Conservation (phyloP, 441 rosid species). For the Macaranga tanarius region DNA sequence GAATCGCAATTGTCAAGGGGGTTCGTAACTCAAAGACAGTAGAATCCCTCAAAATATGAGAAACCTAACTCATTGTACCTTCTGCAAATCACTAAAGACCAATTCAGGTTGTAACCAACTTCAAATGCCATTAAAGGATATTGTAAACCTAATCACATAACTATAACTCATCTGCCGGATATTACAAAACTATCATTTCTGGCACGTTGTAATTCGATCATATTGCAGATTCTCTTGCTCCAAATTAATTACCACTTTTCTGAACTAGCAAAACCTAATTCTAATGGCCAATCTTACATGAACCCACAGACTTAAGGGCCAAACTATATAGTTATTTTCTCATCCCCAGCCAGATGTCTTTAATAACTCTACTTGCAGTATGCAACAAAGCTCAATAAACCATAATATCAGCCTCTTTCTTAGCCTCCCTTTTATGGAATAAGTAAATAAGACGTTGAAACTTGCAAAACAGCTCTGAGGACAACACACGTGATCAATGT, state of each 20-base stretch:
- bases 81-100: not conserved
- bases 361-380: slow-evolving; percentile 6
- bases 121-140: not conserved
- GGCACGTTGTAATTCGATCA: not conserved
- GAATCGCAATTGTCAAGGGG: not conserved
- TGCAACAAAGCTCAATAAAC: not conserved
- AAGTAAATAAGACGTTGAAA: not conserved
- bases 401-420: not conserved
- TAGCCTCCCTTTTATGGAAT: not conserved
- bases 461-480: not conserved
- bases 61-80: not conserved
- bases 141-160: not conserved
- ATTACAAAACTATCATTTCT: not conserved
- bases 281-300: not conserved
- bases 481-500: not conserved
- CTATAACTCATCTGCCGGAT: not conserved
- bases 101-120: not conserved
- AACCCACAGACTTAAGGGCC: not conserved
- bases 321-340: not conserved
- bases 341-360: not conserved
- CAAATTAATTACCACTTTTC: not conserved
- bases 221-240: slow-evolving; percentile 2
- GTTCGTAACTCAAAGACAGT: not conserved
- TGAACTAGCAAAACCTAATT: not conserved
- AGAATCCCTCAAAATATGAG: not conserved